Conservation (phyloP, 2,329 filamentous ascomycete species). For the Sodiomyces alkalinus region DNA sequence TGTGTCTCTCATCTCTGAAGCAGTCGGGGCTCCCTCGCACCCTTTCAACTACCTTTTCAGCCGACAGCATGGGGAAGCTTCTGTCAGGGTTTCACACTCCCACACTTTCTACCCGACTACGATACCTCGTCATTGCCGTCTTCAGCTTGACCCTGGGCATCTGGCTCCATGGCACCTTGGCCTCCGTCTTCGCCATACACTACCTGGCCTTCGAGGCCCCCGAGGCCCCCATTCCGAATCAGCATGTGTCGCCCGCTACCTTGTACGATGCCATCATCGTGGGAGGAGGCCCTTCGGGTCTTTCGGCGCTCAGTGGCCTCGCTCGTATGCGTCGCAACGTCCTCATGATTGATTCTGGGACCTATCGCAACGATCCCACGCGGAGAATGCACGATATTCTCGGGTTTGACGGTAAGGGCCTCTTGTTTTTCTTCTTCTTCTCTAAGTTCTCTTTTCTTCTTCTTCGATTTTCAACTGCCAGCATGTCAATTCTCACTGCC, state of each 20-base stretch:
- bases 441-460: no score
- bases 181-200: background rate
- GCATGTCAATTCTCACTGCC: no score
- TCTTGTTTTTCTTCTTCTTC: background rate
- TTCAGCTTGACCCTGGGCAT: background rate
- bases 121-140: background rate
- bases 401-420: slow-evolving; percentile 37
- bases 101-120: background rate
- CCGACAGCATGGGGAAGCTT: slow-evolving; percentile 1
- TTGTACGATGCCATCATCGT: slow-evolving; percentile 40
- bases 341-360: slow-evolving; percentile 40
- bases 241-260: background rate
- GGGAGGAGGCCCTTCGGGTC: slow-evolving; percentile 41
- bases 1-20: no score
- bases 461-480: no score
- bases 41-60: background rate
- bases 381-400: slow-evolving; percentile 47
- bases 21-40: background rate
- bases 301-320: slow-evolving; percentile 39
- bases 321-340: slow-evolving; percentile 39
- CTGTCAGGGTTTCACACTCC: slow-evolving; percentile 1
- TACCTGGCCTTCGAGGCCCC: background rate
- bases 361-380: slow-evolving; percentile 41
- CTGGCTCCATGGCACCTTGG: background rate
- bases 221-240: background rate